Evolutionary conservation across 2,329 filamentous ascomycete species (phyloP).

Genomic region (Elsinoe perseae): DNA sequence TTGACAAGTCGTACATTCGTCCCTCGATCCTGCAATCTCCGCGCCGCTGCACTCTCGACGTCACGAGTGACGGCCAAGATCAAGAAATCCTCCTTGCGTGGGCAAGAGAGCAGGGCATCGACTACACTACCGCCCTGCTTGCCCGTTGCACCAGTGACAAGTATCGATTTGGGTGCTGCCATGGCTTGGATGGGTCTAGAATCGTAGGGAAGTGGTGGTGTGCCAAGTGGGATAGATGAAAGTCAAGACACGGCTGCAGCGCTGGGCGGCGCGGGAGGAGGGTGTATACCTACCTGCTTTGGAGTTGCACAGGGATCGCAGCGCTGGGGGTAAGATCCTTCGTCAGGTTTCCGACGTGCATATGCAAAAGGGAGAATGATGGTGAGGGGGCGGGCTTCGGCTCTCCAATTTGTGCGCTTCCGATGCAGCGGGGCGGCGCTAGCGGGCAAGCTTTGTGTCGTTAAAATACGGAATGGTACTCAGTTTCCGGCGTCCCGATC

Average conservation of each 20-base stretch:
- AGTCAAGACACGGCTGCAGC: conserved; percentile 10
- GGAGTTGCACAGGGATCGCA: conserved; percentile 1
- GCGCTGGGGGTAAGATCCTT: background rate
- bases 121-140: conserved; percentile 41
- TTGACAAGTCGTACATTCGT: conserved; percentile 46
- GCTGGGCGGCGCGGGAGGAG: background rate
- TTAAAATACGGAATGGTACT: background rate
- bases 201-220: background rate
- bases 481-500: background rate
- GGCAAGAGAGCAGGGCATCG: conserved; percentile 29
- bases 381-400: background rate
- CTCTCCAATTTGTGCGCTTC: conserved; percentile 4
- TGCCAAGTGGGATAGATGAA: conserved; percentile 8
- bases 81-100: conserved; percentile 31
- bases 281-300: background rate
- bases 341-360: background rate
- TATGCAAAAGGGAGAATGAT: background rate
- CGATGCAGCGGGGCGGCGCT: background rate
- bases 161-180: conserved; percentile 33
- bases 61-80: conserved; percentile 53
- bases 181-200: background rate
- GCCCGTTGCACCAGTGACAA: conserved; percentile 41
- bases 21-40: conserved; percentile 40
- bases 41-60: conserved; percentile 40
- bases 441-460: background rate